Base-by-base conservation (phyloP, 352 stramenopile genomes). In the Phytopythium cucurbitacearum region DNA sequence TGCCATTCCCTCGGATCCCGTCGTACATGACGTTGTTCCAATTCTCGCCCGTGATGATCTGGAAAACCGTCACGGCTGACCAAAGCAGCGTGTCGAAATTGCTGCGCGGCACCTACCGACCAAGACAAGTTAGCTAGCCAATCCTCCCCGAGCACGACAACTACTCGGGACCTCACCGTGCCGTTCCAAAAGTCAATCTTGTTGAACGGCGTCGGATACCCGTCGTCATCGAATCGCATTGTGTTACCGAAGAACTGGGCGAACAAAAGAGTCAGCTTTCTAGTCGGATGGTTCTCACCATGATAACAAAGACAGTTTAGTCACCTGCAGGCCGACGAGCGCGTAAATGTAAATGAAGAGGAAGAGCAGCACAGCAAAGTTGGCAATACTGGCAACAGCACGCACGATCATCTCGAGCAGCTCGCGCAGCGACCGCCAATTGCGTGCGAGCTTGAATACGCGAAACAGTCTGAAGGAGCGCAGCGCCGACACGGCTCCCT, bases 291-390 rank as follows among this genome's bases (percentile, higher is more conserved):
- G 21, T 28, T 28, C 21, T 28, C 21, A 28, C 21, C 21, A 28
- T 28, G 21, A 28, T 28, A 28, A 34, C 10, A 10, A 40, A 41
- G 28, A 10, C 2, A 42, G 5, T 33, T 2, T 49, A 70, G 5
- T 12, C 47, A 85, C 73, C 71, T 97, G 91, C 21, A 97, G 71
- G 0, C 91, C 90, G 9, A 97, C 54, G 34, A 98, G 71, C 32
- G 89, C 80, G 62, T 97, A 98, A 44, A 98, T 97, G 64, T 97
- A 98, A 51, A 98, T 95, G 63, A 98, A 98, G 13, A 99, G 73
- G 50, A 97, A 83, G 7, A 99, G 73, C 6, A 99, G 82, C 40
- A 98, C 73, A 0, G 66, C 86, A 55, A 98, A 98, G 66, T 98
- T 98, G 5, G 69, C 71, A 40, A 98, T 94, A 36, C 97, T 97